These are phyloP conservation scores for Lasiosphaeria miniovina DNA, from an alignment of 495 filamentous ascomycete species.

Conservation along the genomic window DNA sequence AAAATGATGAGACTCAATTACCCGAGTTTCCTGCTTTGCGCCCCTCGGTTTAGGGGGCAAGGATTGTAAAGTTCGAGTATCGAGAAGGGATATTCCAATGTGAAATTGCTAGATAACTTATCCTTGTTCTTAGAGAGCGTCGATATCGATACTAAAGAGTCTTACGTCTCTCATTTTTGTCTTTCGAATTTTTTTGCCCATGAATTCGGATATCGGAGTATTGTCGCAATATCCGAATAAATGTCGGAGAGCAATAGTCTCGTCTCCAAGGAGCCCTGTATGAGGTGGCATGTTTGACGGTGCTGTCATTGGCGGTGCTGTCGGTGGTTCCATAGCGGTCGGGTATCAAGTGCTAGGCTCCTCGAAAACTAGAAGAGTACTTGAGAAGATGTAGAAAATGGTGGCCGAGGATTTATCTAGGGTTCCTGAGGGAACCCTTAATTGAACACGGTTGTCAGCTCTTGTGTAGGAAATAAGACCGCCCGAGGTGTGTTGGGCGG, in stretches of 20 bases:
- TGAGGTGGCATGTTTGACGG: conserved; percentile 4
- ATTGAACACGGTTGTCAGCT: too few species aligned
- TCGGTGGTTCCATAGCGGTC: neutral
- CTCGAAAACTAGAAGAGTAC: too few species aligned
- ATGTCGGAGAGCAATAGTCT: conserved; percentile 19
- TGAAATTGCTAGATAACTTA: conserved; percentile 19
- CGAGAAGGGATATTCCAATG: conserved; percentile 22
- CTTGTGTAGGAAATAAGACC: too few species aligned
- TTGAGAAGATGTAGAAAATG: too few species aligned
- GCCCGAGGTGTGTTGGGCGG: too few species aligned
- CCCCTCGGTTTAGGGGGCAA: neutral
- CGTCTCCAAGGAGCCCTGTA: conserved; percentile 18
- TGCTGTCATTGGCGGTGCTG: neutral
- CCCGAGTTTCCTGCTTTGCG: conserved; percentile 5
- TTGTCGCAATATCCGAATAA: conserved; percentile 18
- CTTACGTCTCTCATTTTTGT: conserved; percentile 22
- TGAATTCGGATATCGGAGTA: conserved; percentile 1
- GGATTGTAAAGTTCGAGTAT: conserved; percentile 21
- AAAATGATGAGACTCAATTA: conserved; percentile 25
- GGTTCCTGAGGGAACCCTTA: too few species aligned
- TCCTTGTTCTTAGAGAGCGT: conserved; percentile 19
- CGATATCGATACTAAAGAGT: conserved; percentile 22
- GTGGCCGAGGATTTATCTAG: too few species aligned
- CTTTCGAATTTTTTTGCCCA: conserved; percentile 15
- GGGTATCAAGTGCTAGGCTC: too few species aligned